These are phyloP conservation scores for Ophiostoma ulmi DNA, from an alignment of 2,329 filamentous ascomycete species.

Conservation along the genomic window DNA sequence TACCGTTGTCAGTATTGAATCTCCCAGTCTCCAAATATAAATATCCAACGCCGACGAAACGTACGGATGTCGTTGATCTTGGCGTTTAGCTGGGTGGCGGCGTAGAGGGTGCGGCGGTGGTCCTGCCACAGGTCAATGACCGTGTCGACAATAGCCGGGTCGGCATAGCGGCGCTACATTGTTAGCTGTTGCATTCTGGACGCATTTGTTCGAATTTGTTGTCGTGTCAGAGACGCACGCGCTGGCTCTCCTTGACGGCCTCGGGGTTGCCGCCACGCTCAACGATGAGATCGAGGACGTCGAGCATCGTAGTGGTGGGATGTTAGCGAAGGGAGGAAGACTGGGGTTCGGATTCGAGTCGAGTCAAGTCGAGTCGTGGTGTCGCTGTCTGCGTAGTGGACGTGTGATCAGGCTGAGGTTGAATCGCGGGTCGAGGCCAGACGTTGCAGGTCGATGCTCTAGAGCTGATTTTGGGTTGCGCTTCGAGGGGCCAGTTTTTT, in stretches of 20 bases:
- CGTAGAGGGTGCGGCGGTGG: constrained; percentile 57
- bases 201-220: neutral
- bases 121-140: constrained; percentile 83
- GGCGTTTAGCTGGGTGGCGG: constrained; percentile 69
- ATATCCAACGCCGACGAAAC: neutral
- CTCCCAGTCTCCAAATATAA: no score
- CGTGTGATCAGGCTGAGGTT: neutral
- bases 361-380: neutral
- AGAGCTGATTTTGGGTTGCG: constrained; percentile 4
- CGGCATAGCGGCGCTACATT: constrained; percentile 61
- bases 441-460: constrained; percentile 3
- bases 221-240: constrained; percentile 32
- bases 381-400: neutral
- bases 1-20: neutral
- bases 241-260: constrained; percentile 86
- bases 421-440: neutral
- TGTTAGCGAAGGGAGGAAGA: neutral
- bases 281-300: constrained; percentile 71
- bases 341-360: neutral
- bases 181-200: constrained; percentile 15
- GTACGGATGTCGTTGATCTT: constrained; percentile 66
- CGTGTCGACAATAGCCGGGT: constrained; percentile 82
- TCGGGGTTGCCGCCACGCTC: constrained; percentile 90
- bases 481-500: constrained; percentile 10
- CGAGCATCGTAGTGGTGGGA: constrained; percentile 33